Base-by-base conservation (phyloP, 2,329 filamentous ascomycete species). In the Trichoderma lentiforme region DNA sequence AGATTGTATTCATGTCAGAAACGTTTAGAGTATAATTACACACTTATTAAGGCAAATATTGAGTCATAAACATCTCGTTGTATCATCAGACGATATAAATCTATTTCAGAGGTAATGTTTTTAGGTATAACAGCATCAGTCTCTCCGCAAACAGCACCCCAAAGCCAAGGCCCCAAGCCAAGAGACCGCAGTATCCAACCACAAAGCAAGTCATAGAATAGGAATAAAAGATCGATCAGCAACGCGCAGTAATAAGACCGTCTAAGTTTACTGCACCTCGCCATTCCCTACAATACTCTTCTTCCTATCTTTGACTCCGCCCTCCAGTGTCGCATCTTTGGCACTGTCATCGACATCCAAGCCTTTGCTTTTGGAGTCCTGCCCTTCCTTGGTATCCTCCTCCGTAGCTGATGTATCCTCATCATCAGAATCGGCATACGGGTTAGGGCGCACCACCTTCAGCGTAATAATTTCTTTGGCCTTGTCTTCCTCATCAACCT, bases 311-410 rank as follows among this genome's bases (percentile, higher is more conserved):
- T 74, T 75, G 9, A 79, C 74, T 14, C 76, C 78, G 2, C 80
- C 81, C 12, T 79, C 76, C 32, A 83, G 77, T 4, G 82, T 84
- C 18, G 83, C 83, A 79, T 85, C 84, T 74, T 81, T 84, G 26
- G 83, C 81, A 43, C 81, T 83, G 76, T 85, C 84, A 70, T 86
- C 84, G 14, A 85, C 82, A 73, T 85, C 83, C 34, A 84, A 72
- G 5, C 79, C 81, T 71, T 77, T 78, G 28, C 77, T 78, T 66
- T 76, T 79, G 12, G 63, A 51, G 11, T 72, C 63, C 15, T 68
- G 32, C 11, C 32, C 58, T 36, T 72, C 47, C 14, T 57, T 39
- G 32, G 15, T 24, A 9, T 36, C 8, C 6, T 56, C 36, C 12
- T 70, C 66, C 56, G 77, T 76, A 3, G 74, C 72, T 9, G 76